Conservation (phyloP, 2,329 filamentous ascomycete genomes). For the Colletotrichum sidae region DNA sequence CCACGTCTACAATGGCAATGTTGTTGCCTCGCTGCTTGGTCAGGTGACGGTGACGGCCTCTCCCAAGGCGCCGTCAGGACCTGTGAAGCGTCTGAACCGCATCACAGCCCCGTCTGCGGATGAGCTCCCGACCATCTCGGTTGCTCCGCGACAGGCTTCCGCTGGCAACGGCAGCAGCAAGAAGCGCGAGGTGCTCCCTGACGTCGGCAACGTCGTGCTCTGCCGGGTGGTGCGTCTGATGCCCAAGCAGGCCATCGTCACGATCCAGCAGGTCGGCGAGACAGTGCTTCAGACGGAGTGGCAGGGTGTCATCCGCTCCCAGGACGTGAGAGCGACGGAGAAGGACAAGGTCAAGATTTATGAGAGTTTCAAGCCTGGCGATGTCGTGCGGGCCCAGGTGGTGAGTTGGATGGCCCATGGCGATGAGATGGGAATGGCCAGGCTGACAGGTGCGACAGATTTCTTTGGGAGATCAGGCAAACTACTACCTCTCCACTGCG, state of each 20-base stretch:
- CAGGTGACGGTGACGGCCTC: slow-evolving; percentile 68
- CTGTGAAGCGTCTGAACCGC: slow-evolving; percentile 70
- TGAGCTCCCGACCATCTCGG: slow-evolving; percentile 66
- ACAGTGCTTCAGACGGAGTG: slow-evolving; percentile 82
- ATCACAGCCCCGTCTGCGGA: slow-evolving; percentile 60
- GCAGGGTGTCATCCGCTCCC: slow-evolving; percentile 85
- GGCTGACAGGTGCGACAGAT: slow-evolving; percentile 63
- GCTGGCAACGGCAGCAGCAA: slow-evolving; percentile 45
- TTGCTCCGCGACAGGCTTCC: slow-evolving; percentile 56
- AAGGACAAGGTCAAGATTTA: slow-evolving; percentile 94
- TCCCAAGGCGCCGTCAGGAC: slow-evolving; percentile 59
- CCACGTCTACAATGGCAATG: slow-evolving; percentile 79
- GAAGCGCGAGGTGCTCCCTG: slow-evolving; percentile 81
- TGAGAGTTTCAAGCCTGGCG: slow-evolving; percentile 91
- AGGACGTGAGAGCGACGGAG: slow-evolving; percentile 94
- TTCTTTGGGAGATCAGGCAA: slow-evolving; percentile 90
- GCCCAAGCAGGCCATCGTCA: slow-evolving; percentile 85
- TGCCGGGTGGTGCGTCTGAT: slow-evolving; percentile 88
- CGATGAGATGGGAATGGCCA: slow-evolving; percentile 23
- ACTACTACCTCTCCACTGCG: slow-evolving; percentile 94
- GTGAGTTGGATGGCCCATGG: slow-evolving; percentile 59
- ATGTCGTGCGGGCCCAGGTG: slow-evolving; percentile 88
- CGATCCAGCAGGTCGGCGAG: slow-evolving; percentile 85
- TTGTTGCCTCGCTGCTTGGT: slow-evolving; percentile 87
- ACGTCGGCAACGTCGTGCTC: slow-evolving; percentile 83